Base-by-base conservation (phyloP, 2,329 filamentous ascomycete genomes). In the Gremmenia infestans region DNA sequence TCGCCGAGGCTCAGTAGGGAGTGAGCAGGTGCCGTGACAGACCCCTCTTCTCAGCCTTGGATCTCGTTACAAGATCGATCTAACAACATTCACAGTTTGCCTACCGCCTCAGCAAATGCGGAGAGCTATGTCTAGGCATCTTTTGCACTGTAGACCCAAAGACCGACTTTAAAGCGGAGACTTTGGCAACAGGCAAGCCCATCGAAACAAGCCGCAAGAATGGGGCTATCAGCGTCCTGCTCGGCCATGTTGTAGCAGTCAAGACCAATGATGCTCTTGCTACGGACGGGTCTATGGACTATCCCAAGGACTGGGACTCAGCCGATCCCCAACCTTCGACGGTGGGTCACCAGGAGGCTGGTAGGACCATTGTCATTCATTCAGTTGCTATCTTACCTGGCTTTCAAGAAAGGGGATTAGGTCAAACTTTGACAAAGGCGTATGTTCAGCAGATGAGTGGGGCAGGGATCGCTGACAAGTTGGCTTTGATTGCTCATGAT, bases 211-310 rank as follows among this genome's bases (percentile, higher is more conserved):
- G 80, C 67, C 74, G 82, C n/a, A 68, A 75, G 47, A 76, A 83
- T 63, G 81, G 81, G 59, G 77, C 74, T 43, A 71, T 76, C 56
- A 78, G 79, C 58, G 78, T 89, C 46, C 78, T 96, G 23, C 78
- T 96, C 48, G 91, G 83, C 40, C 89, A 96, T 72, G 79, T 93
- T 62, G 77, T 96, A 59, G 81, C 88, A 19, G 92, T 91, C 12
- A 86, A 88, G 62, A 87, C 85, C 39, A 76, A 77, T 39, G 80
- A 81, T 50, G 68, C 73, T 0, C 72, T 82, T 43, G 83, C 95
- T 53, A 88, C 85, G 1, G 91, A 96, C 66, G 78, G 78, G 6
- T 84, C 89, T 61, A 96, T 96, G 89, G 81, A 78, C 22, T 78
- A 86, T 43, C 90, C 91, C 0, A 71, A 75, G 40, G 80, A 87